These are phyloP conservation scores for Irpex sp. DNA, from an alignment of 1,284 basidiomycete species.

Conservation along the genomic window DNA sequence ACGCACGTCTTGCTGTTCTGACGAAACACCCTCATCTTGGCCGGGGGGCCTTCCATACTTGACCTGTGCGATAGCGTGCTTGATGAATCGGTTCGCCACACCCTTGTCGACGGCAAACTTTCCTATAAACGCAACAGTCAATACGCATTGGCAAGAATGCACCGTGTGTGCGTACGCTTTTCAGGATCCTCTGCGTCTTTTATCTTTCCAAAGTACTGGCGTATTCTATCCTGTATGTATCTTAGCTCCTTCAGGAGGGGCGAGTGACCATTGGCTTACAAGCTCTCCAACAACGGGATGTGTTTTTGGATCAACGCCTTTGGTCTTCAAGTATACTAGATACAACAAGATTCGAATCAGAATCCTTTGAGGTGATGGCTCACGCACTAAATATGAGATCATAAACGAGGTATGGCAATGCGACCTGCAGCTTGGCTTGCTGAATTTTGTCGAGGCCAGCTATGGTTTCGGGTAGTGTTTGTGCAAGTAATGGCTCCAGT, in stretches of 20 bases:
- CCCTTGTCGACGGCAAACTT: conserved; percentile 61
- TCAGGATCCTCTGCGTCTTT: conserved; percentile 66
- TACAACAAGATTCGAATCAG: conserved; percentile 1
- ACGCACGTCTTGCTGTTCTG: conserved; percentile 18
- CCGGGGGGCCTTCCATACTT: conserved; percentile 22
- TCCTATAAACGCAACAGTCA: conserved; percentile 30
- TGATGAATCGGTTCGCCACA: conserved; percentile 79
- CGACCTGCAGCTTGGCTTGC: conserved; percentile 74
- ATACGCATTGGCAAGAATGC: background rate
- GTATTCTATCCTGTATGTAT: conserved; percentile 58
- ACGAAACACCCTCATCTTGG: conserved; percentile 20
- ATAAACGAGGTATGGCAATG: conserved; percentile 75
- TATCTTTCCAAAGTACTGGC: conserved; percentile 79
- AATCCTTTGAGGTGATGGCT: conserved; percentile 2
- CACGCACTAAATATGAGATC: conserved; percentile 77
- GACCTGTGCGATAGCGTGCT: conserved; percentile 69
- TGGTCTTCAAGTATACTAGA: conserved; percentile 59
- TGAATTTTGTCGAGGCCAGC: conserved; percentile 67
- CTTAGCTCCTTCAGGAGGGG: background rate
- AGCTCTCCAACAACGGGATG: conserved; percentile 74
- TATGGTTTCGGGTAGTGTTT: conserved; percentile 62
- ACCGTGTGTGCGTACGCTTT: conserved; percentile 41
- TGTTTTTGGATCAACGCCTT: conserved; percentile 72
- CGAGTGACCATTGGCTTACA: conserved; percentile 14
- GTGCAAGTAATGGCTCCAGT: conserved; percentile 60